Base-by-base conservation (phyloP, 2,329 filamentous ascomycete species). In the Huntiella bhutanensis region DNA sequence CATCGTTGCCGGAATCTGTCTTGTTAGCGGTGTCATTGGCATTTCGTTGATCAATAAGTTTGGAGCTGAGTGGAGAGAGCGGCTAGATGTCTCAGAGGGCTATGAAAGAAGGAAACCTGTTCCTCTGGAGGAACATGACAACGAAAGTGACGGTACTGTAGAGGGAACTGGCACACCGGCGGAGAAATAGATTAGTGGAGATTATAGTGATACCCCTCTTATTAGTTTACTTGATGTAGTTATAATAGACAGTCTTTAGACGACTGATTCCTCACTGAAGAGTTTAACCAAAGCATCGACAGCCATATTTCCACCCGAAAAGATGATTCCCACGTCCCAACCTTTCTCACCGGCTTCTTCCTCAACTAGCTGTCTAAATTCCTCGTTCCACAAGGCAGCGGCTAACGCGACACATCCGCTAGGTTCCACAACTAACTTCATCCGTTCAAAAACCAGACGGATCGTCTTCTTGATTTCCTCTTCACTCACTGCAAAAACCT, bases 351-450 rank as follows among this genome's bases (percentile, higher is more conserved):
- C 82, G 0, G 67, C 81, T 60, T 87, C 81, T 50, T 56, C 60
- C 63, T 84, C 76, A 7, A 87, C 80, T 60, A 80, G 60, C 10
- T 56, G 59, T 49, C 84, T 66, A 52, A 95, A 95, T 3, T 86
- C 83, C 61, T 92, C 83, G 58, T 94, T 81, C 53, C 75, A 95
- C 53, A 96, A 63, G 45, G 77, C 79, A 5, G 83, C 82, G 0
- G 88, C 91, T 50, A 96, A 60, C 1, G 77, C 75, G n/a, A 95
- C 87, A 2, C 79, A 85, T 0, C 82, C 75, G 60, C 80, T 87
- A 16, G 88, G 88, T 68, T 96, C 88, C 10, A 95, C 77, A 16
- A 95, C 76, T 41, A 93, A 64, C 73, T 96, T 95, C 69, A 91
- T 76, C 49, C 87, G 66, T 71, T 96, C 88, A 51, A 87, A 64